Base-by-base conservation (phyloP, 176 grass and related monocot species). In the Oryza officinalis region DNA sequence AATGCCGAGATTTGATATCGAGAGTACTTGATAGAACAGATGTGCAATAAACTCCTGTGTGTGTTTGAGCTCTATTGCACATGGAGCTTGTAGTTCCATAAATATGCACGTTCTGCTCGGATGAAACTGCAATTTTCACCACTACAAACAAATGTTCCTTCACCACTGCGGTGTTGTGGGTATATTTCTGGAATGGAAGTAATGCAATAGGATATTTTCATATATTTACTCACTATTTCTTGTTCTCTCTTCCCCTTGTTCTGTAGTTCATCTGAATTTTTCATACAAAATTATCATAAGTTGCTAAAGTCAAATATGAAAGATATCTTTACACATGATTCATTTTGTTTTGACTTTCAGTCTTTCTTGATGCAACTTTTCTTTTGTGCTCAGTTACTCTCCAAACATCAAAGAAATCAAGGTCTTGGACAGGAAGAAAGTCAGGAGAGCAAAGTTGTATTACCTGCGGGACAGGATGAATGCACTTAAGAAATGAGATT, bases 391-490 rank as follows among this genome's bases (percentile, higher is more conserved):
- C 85, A 94, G 90, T 83, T 94, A 93, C 69, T 98, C 91, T 0
- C 92, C 95, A 46, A 93, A 94, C 87, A 94, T 90, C 52, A 97
- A 91, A 84, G 95, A 94, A 86, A 89, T 97, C 66, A 91, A 95
- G 87, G 84, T 98, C 79, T 40, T 98, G 49, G 92, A 95, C 89
- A 88, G 87, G 88, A 98, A 93, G 87, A 95, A 88, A 80, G 91
- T 93, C 41, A 85, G 87, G 72, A 93, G 96, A 63, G 96, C 96
- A 37, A 98, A 95, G 80, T 89, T 98, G 80, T 95, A 98, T 50
- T 98, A 98, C 80, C 89, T 98, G 61, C 90, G 96, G 76, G 89
- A 98, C 65, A 91, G 96, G 87, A 88, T 98, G 93, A 98, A 98
- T 70, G 76, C 93, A 59, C 89, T 95, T 13, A 98, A 69, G 73